Conservation (phyloP, 257 asterid species). For the Nicotiana undulata region DNA sequence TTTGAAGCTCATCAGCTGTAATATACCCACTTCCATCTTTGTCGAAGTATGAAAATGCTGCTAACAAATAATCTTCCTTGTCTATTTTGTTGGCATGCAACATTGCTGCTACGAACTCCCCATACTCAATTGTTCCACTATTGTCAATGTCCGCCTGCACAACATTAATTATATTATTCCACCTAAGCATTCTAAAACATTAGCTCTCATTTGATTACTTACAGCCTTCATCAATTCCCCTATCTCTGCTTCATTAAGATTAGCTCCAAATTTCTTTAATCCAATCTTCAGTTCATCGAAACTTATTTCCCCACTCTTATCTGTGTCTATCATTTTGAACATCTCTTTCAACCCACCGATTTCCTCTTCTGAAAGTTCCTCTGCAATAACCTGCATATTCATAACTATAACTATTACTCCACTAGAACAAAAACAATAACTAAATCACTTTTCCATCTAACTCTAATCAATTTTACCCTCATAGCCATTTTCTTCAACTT, state of each 20-base stretch:
- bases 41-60: slow-evolving; percentile 83
- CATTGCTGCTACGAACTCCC: slow-evolving; percentile 92
- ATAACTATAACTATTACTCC: not conserved
- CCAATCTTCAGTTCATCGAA: slow-evolving; percentile 79
- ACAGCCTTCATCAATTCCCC: slow-evolving; percentile 70
- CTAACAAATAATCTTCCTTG: slow-evolving; percentile 62
- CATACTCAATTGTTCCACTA: slow-evolving; percentile 82
- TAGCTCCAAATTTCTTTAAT: slow-evolving; percentile 63
- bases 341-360: slow-evolving; percentile 80
- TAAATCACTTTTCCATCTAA: not conserved
- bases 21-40: slow-evolving; percentile 84
- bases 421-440: no score
- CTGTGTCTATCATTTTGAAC: slow-evolving; percentile 74
- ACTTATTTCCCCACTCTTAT: slow-evolving; percentile 81
- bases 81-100: slow-evolving; percentile 78
- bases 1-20: slow-evolving; percentile 81
- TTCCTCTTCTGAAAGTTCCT: slow-evolving; percentile 80
- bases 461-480: slow-evolving; percentile 45
- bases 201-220: no score
- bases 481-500: slow-evolving; percentile 66
- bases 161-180: no score
- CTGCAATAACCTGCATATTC: slow-evolving; percentile 63
- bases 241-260: slow-evolving; percentile 83
- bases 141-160: slow-evolving; percentile 89
- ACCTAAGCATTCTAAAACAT: no score